These are phyloP conservation scores for Plantago coronopus DNA, from an alignment of 305 asterid species.

Conservation along the genomic window DNA sequence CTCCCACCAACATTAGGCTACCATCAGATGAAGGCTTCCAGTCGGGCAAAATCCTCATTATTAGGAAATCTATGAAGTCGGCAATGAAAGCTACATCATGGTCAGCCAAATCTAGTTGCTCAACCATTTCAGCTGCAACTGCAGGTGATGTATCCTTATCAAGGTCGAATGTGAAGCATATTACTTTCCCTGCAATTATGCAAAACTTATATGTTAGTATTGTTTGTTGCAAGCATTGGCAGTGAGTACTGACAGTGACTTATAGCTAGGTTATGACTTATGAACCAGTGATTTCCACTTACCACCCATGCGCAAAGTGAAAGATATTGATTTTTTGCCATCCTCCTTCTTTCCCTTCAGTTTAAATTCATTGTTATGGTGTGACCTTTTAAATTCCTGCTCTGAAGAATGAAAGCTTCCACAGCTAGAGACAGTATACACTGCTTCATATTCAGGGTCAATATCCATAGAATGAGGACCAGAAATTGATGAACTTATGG, in stretches of 20 bases:
- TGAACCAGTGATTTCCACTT: constrained; percentile 17
- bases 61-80: constrained; percentile 56
- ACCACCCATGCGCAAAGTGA: constrained; percentile 57
- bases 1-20: constrained; percentile 21
- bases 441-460: constrained; percentile 46
- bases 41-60: constrained; percentile 42
- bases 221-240: too few relatives aligned
- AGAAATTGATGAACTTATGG: constrained; percentile 27
- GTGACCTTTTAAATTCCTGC: constrained; percentile 42
- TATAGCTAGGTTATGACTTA: too few relatives aligned
- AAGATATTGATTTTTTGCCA: constrained; percentile 46
- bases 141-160: constrained; percentile 65
- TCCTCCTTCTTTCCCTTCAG: constrained; percentile 55
- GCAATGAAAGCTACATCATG: constrained; percentile 70
- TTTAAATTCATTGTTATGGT: constrained; percentile 51
- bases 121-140: constrained; percentile 81
- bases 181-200: constrained; percentile 43
- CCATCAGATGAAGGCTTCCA: constrained; percentile 50
- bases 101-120: constrained; percentile 55
- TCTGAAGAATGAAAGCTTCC: constrained; percentile 37
- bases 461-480: constrained; percentile 64
- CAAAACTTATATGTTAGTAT: background rate
- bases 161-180: constrained; percentile 58
- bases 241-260: too few relatives aligned
- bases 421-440: constrained; percentile 35